These are phyloP conservation scores for Aspergillus cejpii DNA, from an alignment of 2,329 filamentous ascomycete genomes.

Conservation along the genomic window DNA sequence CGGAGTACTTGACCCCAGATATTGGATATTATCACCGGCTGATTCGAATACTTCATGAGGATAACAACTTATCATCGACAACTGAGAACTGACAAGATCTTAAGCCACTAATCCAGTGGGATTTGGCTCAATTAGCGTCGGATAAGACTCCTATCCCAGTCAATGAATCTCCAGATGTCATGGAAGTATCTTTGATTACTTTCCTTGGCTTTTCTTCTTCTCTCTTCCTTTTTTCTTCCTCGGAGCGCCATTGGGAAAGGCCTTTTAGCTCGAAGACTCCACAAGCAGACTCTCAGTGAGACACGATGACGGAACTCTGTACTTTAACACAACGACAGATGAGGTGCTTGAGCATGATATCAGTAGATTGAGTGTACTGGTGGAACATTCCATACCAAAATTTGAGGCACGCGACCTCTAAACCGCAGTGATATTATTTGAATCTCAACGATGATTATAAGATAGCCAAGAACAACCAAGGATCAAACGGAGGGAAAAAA, in stretches of 20 bases:
- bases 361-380: too few relatives aligned
- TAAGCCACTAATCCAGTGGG: not conserved
- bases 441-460: too few relatives aligned
- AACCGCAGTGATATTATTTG: too few relatives aligned
- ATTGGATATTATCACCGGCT: too few relatives aligned
- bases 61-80: not conserved
- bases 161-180: not conserved
- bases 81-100: not conserved
- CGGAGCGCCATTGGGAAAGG: not conserved
- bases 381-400: not conserved
- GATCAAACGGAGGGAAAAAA: conserved; percentile 2
- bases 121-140: not conserved
- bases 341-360: too few relatives aligned
- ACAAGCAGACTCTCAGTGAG: not conserved
- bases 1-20: too few relatives aligned
- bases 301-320: not conserved
- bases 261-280: too few relatives aligned
- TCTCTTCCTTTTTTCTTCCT: not conserved
- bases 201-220: not conserved
- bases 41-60: not conserved
- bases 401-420: conserved; percentile 4
- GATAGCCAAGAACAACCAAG: too few relatives aligned
- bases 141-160: not conserved
- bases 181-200: not conserved
- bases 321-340: not conserved